These are phyloP conservation scores for Phalaenopsis aphrodite DNA, from an alignment of 106 monocot species.

Conservation along the genomic window DNA sequence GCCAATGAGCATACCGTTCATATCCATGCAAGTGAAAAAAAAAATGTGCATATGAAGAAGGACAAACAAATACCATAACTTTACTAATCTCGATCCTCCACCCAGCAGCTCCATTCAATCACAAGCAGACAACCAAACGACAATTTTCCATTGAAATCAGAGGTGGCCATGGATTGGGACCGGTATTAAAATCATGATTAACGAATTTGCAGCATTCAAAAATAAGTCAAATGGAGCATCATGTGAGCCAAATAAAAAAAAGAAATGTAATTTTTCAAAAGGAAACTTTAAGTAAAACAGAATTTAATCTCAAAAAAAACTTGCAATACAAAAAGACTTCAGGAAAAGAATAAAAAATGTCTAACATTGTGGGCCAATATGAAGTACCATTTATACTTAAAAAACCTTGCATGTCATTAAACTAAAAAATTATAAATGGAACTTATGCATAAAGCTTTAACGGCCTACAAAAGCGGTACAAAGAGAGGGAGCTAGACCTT, in stretches of 20 bases:
- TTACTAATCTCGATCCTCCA: neutral
- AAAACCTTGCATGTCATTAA: neutral
- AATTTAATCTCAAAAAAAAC: neutral
- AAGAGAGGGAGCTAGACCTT: slow-evolving; percentile 40
- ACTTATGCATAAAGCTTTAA: neutral
- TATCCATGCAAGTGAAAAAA: too few species aligned
- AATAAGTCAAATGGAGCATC: neutral
- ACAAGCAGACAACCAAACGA: neutral
- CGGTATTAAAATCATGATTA: neutral
- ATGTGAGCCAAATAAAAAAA: neutral
- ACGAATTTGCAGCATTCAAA: neutral
- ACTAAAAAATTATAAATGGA: neutral
- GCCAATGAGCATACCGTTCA: too few species aligned
- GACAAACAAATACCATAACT: too few species aligned
- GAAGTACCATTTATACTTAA: neutral
- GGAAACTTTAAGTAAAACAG: neutral
- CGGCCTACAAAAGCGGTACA: too few species aligned
- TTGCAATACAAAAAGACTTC: neutral
- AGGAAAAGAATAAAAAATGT: neutral
- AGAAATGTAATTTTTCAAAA: neutral
- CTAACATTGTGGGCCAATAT: neutral
- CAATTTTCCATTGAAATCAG: neutral
- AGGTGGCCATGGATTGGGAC: neutral
- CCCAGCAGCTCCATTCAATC: neutral
- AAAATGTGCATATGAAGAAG: too few species aligned